Evolutionary conservation across 306 rosid species (phyloP).

Genomic region (Pyrus communis): DNA sequence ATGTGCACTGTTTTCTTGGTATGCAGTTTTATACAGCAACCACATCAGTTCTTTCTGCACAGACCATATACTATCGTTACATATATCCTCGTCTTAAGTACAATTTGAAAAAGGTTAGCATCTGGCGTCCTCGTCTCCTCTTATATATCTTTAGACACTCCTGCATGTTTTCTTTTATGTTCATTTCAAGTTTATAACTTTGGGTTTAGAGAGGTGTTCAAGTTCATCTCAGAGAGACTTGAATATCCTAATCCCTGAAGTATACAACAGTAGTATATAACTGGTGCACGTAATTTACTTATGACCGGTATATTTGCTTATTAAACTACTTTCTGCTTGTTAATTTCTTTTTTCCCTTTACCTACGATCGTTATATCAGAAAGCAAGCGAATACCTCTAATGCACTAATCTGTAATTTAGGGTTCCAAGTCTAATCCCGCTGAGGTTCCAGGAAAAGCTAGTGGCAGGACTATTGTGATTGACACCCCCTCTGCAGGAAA

Average conservation of each 20-base stretch:
- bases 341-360: background rate
- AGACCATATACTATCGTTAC: conserved; percentile 49
- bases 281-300: background rate
- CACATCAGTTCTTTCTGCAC: conserved; percentile 43
- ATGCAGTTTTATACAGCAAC: conserved; percentile 64
- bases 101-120: conserved; percentile 39
- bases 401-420: conserved; percentile 17
- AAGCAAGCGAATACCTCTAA: background rate
- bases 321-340: background rate
- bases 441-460: conserved; percentile 23
- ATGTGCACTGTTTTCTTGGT: conserved; percentile 14
- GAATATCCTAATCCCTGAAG: background rate
- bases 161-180: background rate
- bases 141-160: background rate
- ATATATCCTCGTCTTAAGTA: conserved; percentile 40
- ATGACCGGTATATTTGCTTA: background rate
- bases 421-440: conserved; percentile 30
- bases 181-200: background rate
- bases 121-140: background rate
- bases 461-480: conserved; percentile 21
- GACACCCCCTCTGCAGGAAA: conserved; percentile 17
- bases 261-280: background rate
- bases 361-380: background rate
- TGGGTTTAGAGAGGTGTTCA: background rate
- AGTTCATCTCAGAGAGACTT: background rate